phyloP scores from a whole-genome alignment of 2,329 filamentous ascomycete genomes.

The Thelonectria olida region DNA sequence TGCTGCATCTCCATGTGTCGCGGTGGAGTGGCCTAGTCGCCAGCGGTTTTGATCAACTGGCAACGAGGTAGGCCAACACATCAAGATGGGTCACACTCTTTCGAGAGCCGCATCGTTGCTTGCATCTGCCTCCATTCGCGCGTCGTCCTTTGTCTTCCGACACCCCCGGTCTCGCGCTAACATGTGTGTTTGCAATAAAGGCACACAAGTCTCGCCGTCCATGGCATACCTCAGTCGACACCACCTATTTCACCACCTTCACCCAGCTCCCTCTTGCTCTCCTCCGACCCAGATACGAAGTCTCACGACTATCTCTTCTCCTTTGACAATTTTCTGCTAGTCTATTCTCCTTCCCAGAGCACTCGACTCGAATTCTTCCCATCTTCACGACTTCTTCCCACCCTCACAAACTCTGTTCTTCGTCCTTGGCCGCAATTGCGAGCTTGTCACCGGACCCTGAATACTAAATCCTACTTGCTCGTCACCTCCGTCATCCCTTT shows the following conservation, averaged over 20 bases:
- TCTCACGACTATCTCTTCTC: slow-evolving; percentile 7
- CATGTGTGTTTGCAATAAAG: slow-evolving; percentile 68
- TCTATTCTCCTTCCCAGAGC: neutral
- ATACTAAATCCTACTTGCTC: slow-evolving; percentile 9
- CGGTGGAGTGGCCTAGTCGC: slow-evolving; percentile 72
- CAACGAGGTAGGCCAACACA: slow-evolving; percentile 89
- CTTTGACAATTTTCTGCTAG: slow-evolving; percentile 46
- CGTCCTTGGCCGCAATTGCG: neutral
- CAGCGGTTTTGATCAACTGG: slow-evolving; percentile 78
- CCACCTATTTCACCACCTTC: slow-evolving; percentile 51
- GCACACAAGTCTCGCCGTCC: slow-evolving; percentile 61
- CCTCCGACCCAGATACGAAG: slow-evolving; percentile 22
- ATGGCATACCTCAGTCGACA: slow-evolving; percentile 60
- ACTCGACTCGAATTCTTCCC: neutral
- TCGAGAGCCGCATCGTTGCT: slow-evolving; percentile 72
- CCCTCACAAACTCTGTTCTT: neutral
- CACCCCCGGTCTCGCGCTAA: slow-evolving; percentile 62
- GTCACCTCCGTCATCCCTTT: slow-evolving; percentile 4
- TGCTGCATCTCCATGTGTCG: slow-evolving; percentile 54
- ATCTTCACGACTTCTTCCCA: neutral
- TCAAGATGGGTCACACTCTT: slow-evolving; percentile 78
- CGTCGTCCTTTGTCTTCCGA: slow-evolving; percentile 52
- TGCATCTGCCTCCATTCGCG: slow-evolving; percentile 60
- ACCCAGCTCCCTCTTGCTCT: slow-evolving; percentile 22
- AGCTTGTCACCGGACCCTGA: neutral